phyloP scores from a whole-genome alignment of 2,329 filamentous ascomycete species.

The Alternaria arborescens region DNA sequence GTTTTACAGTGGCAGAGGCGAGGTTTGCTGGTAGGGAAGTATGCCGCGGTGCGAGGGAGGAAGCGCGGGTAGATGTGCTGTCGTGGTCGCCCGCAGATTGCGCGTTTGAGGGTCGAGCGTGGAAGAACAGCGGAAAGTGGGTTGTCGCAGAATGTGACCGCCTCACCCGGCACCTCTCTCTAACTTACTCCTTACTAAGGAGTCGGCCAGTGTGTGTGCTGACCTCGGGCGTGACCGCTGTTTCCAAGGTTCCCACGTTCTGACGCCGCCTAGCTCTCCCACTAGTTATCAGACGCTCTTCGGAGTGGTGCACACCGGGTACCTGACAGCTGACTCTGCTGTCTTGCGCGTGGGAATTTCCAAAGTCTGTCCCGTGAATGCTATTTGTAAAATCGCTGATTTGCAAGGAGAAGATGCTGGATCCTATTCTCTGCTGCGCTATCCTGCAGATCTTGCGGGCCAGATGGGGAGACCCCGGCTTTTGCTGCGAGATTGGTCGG shows the following conservation, averaged over 20 bases:
- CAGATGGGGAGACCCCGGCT: constrained; percentile 16
- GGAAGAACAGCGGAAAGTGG: constrained; percentile 2
- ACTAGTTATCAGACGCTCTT: constrained; percentile 28
- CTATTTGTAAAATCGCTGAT: constrained; percentile 5
- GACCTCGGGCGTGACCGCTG: constrained; percentile 34
- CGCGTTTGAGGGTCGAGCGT: constrained; percentile 7
- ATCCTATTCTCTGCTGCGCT: constrained; percentile 3
- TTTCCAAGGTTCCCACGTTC: constrained; percentile 25
- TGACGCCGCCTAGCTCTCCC: constrained; percentile 20
- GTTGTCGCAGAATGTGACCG: constrained; percentile 23
- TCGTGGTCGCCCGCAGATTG: constrained; percentile 10
- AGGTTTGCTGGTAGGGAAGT: constrained; percentile 9
- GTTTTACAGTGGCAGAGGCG: background rate
- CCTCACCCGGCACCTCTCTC: constrained; percentile 21
- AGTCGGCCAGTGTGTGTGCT: constrained; percentile 17
- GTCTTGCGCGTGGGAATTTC: constrained; percentile 5
- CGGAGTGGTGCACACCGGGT: constrained; percentile 16
- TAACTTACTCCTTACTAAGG: constrained; percentile 9
- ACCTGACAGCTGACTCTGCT: constrained; percentile 22
- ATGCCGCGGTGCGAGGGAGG: constrained; percentile 6
- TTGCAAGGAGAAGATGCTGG: constrained; percentile 6
- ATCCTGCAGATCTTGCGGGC: constrained; percentile 25
- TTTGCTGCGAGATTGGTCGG: constrained; percentile 26
- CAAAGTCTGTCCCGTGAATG: constrained; percentile 5
- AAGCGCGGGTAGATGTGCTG: constrained; percentile 4